Evolutionary conservation across 805 yeast species (phyloP).

Genomic region (Maudiozyma saulgeensis): DNA sequence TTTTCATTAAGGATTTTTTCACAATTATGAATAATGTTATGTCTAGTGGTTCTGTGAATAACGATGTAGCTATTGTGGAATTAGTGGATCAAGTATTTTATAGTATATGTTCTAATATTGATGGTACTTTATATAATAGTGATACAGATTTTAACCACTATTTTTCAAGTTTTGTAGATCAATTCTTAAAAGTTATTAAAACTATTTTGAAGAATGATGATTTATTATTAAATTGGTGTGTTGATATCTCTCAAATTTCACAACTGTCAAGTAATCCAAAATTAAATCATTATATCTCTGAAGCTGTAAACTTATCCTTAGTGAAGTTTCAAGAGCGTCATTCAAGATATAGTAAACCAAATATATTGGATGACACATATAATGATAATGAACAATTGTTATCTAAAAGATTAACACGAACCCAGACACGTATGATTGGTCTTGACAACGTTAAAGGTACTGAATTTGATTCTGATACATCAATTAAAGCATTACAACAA

Average conservation of each 20-base stretch:
- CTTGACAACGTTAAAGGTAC: conserved; percentile 17
- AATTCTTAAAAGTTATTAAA: conserved; percentile 22
- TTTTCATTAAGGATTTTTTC: conserved; percentile 64
- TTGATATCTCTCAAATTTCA: conserved; percentile 24
- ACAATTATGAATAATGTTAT: conserved; percentile 47
- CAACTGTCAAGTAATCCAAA: conserved; percentile 23
- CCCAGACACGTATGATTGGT: conserved; percentile 22
- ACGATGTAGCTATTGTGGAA: conserved; percentile 56
- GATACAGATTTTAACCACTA: conserved; percentile 45
- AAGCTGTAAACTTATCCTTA: conserved; percentile 19
- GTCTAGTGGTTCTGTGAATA: conserved; percentile 30
- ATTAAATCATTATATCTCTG: conserved; percentile 18
- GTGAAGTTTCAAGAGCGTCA: conserved; percentile 22
- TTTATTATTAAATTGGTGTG: conserved; percentile 24
- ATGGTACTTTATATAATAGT: conserved; percentile 55
- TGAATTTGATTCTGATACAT: conserved; percentile 26
- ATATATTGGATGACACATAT: conserved; percentile 6
- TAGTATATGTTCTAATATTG: conserved; percentile 43
- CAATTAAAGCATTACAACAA: conserved; percentile 39
- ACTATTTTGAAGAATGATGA: conserved; percentile 22
- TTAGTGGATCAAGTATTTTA: conserved; percentile 39
- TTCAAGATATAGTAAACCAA: conserved; percentile 13
- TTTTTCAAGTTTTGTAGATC: conserved; percentile 33
- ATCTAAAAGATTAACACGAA: conserved; percentile 23
- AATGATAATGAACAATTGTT: conserved; percentile 7